Percentiles rank a stretch among this genome's conserved stretches.
Evolutionary conservation across 2,329 filamentous ascomycete species (phyloP).

Genomic region (Diaporthe citri): DNA sequence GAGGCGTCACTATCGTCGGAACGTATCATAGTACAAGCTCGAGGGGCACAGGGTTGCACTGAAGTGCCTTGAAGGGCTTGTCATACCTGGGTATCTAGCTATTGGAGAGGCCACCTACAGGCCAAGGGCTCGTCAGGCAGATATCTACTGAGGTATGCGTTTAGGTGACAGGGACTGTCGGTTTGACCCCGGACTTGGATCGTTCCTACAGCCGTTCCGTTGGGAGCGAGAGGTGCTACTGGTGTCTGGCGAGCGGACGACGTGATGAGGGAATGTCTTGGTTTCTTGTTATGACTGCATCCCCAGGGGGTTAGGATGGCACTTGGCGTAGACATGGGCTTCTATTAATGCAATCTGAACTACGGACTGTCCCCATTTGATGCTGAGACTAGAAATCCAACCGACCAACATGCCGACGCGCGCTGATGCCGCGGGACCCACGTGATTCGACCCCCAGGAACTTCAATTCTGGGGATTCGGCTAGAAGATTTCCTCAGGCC

Average conservation of each 20-base stretch:
- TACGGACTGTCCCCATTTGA: neutral
- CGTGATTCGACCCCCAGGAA: slow-evolving; percentile 14
- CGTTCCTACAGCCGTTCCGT: neutral
- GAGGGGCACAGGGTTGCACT: neutral
- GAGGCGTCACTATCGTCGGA: neutral
- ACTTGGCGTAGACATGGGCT: slow-evolving; percentile 38
- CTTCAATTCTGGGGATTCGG: neutral
- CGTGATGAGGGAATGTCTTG: slow-evolving; percentile 25
- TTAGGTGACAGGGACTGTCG: neutral
- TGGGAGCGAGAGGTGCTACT: neutral
- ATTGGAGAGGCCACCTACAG: neutral
- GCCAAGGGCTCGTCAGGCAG: neutral
- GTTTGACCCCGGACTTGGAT: neutral
- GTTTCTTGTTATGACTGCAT: slow-evolving; percentile 39
- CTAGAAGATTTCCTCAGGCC: slow-evolving; percentile 19
- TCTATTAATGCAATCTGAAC: slow-evolving; percentile 28
- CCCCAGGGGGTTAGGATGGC: slow-evolving; percentile 33
- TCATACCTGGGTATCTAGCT: neutral
- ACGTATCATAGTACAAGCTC: neutral
- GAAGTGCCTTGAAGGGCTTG: neutral
- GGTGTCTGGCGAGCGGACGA: slow-evolving; percentile 5
- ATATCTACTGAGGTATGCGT: no score
- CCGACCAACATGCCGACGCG: neutral
- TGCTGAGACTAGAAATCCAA: neutral
- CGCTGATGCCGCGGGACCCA: slow-evolving; percentile 17